These are phyloP conservation scores for Lotmaria passim DNA, from an alignment of 208 protist genomes.

Conservation along the genomic window DNA sequence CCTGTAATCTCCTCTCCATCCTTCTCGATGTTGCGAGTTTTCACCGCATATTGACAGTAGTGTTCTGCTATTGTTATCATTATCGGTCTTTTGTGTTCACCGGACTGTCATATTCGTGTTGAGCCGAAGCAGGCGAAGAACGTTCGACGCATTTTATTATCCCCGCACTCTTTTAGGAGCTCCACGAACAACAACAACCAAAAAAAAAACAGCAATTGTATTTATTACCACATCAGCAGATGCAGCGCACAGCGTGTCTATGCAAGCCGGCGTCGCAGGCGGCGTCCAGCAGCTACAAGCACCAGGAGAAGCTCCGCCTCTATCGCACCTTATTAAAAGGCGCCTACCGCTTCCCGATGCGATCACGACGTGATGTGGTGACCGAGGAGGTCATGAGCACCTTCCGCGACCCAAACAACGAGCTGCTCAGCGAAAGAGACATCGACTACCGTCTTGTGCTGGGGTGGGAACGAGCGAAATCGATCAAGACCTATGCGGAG, in stretches of 20 bases:
- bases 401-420: slow-evolving; percentile 74
- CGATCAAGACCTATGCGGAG: slow-evolving; percentile 80
- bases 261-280: slow-evolving; percentile 6
- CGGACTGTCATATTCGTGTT: too few species aligned
- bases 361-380: slow-evolving; percentile 81
- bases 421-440: slow-evolving; percentile 53
- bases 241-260: slow-evolving; percentile 15
- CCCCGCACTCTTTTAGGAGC: too few species aligned
- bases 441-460: slow-evolving; percentile 84
- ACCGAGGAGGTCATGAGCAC: slow-evolving; percentile 77
- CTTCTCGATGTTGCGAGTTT: too few species aligned
- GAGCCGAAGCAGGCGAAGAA: too few species aligned
- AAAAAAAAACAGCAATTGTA: slow-evolving; percentile 2
- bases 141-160: too few species aligned
- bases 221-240: too few species aligned
- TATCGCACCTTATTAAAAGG: slow-evolving; percentile 81
- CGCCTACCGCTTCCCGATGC: slow-evolving; percentile 72
- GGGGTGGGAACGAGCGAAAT: slow-evolving; percentile 77
- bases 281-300: slow-evolving; percentile 48
- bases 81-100: background rate
- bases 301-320: slow-evolving; percentile 70
- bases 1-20: too few species aligned
- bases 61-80: background rate
- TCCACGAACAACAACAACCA: background rate
- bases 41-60: too few species aligned